phyloP scores from a whole-genome alignment of 495 filamentous ascomycete species.

The Aspergillus bridgeri region DNA sequence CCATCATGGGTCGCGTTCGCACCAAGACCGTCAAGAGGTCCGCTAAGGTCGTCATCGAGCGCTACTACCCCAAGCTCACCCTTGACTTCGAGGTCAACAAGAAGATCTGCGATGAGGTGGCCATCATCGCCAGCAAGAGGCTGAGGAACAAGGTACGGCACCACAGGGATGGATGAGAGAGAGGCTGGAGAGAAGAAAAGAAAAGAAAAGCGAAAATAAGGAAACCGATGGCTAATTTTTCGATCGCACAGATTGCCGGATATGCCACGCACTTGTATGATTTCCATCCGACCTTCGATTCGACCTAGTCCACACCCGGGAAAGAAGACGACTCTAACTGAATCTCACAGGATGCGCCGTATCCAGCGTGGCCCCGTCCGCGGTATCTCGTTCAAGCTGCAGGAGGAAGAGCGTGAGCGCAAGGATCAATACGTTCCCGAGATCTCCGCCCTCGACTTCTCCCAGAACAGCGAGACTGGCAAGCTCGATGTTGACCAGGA shows the following conservation, averaged over 20 bases:
- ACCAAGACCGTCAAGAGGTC: conserved; percentile 96
- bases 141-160: conserved; percentile 88
- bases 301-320: conserved; percentile 48
- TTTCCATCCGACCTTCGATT: neutral
- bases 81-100: conserved; percentile 99
- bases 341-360: conserved; percentile 71
- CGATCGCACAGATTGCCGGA: conserved; percentile 74
- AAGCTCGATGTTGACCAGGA: conserved; percentile 92
- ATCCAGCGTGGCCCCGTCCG: conserved; percentile 98
- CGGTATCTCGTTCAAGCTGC: conserved; percentile 99
- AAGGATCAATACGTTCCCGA: conserved; percentile 99
- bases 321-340: neutral
- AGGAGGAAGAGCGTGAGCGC: conserved; percentile 99
- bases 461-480: conserved; percentile 77
- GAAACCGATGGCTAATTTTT: conserved; percentile 9
- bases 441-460: conserved; percentile 96
- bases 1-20: conserved; percentile 24
- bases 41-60: conserved; percentile 99
- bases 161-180: conserved; percentile 1
- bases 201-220: neutral
- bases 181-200: neutral
- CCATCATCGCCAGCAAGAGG: conserved; percentile 97
- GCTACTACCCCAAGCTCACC: conserved; percentile 96
- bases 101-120: conserved; percentile 99
- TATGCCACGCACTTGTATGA: conserved; percentile 70